Conservation (phyloP, 345 rosid species). For the Eucalyptus pauciflora region DNA sequence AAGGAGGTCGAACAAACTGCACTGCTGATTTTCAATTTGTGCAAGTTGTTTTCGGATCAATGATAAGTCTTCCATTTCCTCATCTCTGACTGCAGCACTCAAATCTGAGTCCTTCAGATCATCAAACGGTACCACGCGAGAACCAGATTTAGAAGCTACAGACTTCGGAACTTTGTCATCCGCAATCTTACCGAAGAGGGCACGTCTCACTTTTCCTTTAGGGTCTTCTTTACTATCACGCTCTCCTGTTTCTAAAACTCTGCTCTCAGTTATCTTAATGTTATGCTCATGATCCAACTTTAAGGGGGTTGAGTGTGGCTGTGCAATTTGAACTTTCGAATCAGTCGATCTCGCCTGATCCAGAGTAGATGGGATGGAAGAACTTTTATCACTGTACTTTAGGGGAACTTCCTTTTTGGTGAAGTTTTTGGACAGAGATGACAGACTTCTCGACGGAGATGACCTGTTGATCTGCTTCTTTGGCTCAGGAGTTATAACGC, state of each 20-base stretch:
- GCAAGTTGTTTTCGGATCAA: slow-evolving; percentile 61
- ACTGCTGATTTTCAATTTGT: slow-evolving; percentile 85
- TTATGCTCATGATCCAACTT: slow-evolving; percentile 8
- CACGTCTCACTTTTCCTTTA: slow-evolving; percentile 29
- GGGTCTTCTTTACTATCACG: slow-evolving; percentile 6
- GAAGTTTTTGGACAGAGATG: slow-evolving; percentile 4
- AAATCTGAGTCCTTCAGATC: slow-evolving; percentile 27
- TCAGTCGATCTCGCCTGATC: slow-evolving; percentile 11
- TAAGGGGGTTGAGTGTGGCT: slow-evolving; percentile 1
- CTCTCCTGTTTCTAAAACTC: slow-evolving; percentile 11
- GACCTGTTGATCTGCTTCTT: slow-evolving; percentile 61
- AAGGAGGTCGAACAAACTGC: slow-evolving; percentile 59
- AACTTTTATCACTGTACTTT: slow-evolving; percentile 18
- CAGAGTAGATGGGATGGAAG: slow-evolving; percentile 1
- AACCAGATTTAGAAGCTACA: slow-evolving; percentile 37
- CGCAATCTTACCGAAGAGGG: slow-evolving; percentile 12
- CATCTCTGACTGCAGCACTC: slow-evolving; percentile 12
- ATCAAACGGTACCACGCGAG: slow-evolving; percentile 45
- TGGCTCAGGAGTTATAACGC: slow-evolving; percentile 21
- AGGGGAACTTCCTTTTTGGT: slow-evolving; percentile 24
- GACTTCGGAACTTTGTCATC: slow-evolving; percentile 26
- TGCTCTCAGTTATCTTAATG: neutral
- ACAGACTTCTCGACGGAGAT: slow-evolving; percentile 24
- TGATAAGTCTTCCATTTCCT: slow-evolving; percentile 55
- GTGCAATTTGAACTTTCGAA: slow-evolving; percentile 21